Evolutionary conservation across 2,329 filamentous ascomycete species (phyloP), one percentile per base, ranked within the genome.

Genomic region (Helicocarpus griseus): DNA sequence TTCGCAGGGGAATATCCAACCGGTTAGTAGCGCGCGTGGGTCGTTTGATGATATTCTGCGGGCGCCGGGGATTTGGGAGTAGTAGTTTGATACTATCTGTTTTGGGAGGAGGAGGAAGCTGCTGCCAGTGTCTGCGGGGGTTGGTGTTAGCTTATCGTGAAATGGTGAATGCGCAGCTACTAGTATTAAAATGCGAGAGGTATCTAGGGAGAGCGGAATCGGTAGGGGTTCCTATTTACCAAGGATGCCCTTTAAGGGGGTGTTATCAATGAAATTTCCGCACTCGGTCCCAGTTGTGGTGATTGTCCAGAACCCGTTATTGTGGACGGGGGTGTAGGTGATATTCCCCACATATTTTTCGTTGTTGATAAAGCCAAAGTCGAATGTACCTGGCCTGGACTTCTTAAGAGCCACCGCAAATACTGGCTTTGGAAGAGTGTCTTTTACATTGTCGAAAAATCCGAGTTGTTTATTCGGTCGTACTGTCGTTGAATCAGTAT

Each of bases 371-470:
- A 69, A 76, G 54, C 87, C 87, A 60, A 90, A 90, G 63, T 87
- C 82, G 69, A 87, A 90, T 29, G 78, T 76, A 40, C 86, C 86
- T 2, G 74, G 70, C 17, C 74, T 72, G 53, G 76, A 72, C 57
- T 78, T 76, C 60, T 80, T 79, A 45, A 91, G 74, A 53, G 84
- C 77, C 21, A 82, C 84, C 0, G 85, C 87, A 69, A 90, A 86
- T 31, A 90, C 68, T 0, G 84, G 83, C 65, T 78, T 68, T 24
- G 78, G 75, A 24, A 89, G 77, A 17, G 71, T 66, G 17, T 65
- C 56, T 67, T 79, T 77, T 58, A 85, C 72, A 64, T 86, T 88
- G 61, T 86, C 83, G 63, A 88, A 87, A 66, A 87, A 89, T 13
- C 84, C 88, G 67, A 81, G 83, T 58, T 86, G 81, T 14, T 45